phyloP scores from a whole-genome alignment of 441 rosid species.

The Euphorbia schlechtendalii region DNA sequence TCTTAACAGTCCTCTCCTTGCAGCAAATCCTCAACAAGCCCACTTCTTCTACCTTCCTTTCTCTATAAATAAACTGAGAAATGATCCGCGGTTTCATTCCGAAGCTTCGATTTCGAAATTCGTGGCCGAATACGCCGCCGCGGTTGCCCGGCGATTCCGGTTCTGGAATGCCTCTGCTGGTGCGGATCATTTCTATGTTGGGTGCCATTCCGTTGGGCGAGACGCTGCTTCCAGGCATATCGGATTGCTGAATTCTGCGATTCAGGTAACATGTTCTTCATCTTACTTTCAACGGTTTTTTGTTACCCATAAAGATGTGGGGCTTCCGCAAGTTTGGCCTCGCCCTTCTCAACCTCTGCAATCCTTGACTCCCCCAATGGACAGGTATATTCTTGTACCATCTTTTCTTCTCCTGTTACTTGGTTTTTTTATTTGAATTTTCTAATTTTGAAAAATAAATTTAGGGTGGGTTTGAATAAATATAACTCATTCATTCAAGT shows the following conservation, averaged over 20 bases:
- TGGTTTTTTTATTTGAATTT: too few species aligned
- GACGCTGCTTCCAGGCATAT: conserved; percentile 27
- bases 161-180: conserved; percentile 40
- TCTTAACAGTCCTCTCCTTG: conserved; percentile 27
- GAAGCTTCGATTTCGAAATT: conserved; percentile 18
- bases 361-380: conserved; percentile 26
- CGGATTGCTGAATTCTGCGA: conserved; percentile 29
- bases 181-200: conserved; percentile 39
- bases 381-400: conserved; percentile 16
- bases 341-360: conserved; percentile 13
- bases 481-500: too few species aligned
- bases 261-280: conserved; percentile 41
- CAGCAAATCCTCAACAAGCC: conserved; percentile 26
- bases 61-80: conserved; percentile 36
- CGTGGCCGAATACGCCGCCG: conserved; percentile 18
- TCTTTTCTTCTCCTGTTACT: too few species aligned
- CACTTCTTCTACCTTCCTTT: conserved; percentile 39
- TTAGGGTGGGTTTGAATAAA: too few species aligned
- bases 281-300: conserved; percentile 38
- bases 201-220: conserved; percentile 38
- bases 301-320: conserved; percentile 36
- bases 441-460: too few species aligned
- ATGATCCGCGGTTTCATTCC: conserved; percentile 32
- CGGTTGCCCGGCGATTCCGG: conserved; percentile 19
- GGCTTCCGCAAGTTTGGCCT: conserved; percentile 41